Conservation (phyloP, 1,284 basidiomycete species). For the Singerocomus rubriflavus region DNA sequence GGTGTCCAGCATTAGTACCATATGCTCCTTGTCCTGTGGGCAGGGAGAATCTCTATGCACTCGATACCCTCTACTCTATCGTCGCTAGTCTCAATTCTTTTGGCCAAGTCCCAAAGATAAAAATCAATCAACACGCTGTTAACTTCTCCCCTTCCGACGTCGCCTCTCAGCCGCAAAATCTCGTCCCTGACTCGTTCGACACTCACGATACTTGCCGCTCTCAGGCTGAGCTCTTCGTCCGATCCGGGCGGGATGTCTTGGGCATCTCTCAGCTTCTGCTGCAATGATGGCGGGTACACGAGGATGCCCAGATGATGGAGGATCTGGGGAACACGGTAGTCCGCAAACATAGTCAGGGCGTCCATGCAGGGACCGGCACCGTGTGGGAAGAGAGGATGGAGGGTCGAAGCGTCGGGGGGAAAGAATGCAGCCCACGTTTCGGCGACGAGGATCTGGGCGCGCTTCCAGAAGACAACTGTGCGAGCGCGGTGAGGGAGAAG, state of each 20-base stretch:
- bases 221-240: slow-evolving; percentile 66
- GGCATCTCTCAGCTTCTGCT: slow-evolving; percentile 44
- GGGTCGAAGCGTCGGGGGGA: slow-evolving; percentile 40
- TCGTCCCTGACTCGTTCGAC: slow-evolving; percentile 67
- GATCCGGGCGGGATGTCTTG: slow-evolving; percentile 51
- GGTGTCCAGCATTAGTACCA: slow-evolving; percentile 58
- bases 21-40: slow-evolving; percentile 76
- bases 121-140: slow-evolving; percentile 84
- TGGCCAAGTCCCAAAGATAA: slow-evolving; percentile 83
- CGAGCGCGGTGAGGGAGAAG: slow-evolving; percentile 2
- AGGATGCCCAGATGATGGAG: slow-evolving; percentile 75
- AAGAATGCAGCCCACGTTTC: slow-evolving; percentile 83
- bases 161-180: slow-evolving; percentile 19
- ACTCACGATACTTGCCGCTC: slow-evolving; percentile 71
- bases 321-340: slow-evolving; percentile 84
- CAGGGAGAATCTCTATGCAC: slow-evolving; percentile 59
- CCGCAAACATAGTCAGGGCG: slow-evolving; percentile 82
- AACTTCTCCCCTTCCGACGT: slow-evolving; percentile 33
- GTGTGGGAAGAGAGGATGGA: slow-evolving; percentile 68
- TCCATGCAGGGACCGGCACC: slow-evolving; percentile 52
- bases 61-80: slow-evolving; percentile 54
- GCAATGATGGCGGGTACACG: slow-evolving; percentile 57
- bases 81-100: slow-evolving; percentile 61
- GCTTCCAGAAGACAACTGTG: slow-evolving; percentile 79
- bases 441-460: slow-evolving; percentile 81